Base-by-base conservation (phyloP, 2,329 filamentous ascomycete species). In the Peltaster fructicola region DNA sequence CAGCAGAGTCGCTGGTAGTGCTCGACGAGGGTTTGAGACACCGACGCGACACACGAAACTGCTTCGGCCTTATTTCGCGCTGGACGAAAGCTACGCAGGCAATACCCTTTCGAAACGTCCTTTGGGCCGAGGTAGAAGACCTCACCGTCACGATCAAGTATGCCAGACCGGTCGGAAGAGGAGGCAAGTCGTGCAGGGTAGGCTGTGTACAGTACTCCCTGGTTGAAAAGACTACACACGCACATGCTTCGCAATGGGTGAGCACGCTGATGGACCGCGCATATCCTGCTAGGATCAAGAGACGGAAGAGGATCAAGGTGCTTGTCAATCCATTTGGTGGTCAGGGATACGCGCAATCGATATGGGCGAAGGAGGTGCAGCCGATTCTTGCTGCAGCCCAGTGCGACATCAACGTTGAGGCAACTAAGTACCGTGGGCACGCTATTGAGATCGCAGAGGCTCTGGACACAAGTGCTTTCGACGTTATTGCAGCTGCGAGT, bases 241-340 rank as follows among this genome's bases (percentile, higher is more conserved):
- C 56, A 21, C 51, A 61, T n/a, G 54, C 61, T 6, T 56, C 63
- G 23, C 39, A 47, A 29, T 93, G 80, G 70, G 55, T 72, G 17
- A 56, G 62, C 14, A 57, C 54, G 25, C 60, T 93, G 16, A 47
- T 91, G 11, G 56, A 69, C 17, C 62, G 63, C 22, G 70, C 84
- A 13, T 93, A 92, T 42, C 73, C 57, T 27, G 55, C 58, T 6
- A 65, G 76, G 2, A 36, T 34, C 22, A 68, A 75, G 41, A 64
- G 63, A 26, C 64, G 61, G 30, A 88, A 82, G 50, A 70, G 80
- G 22, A 72, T 88, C 34, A 91, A 88, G 48, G 72, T 95, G 8
- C 57, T 95, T 20, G 64, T 98, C 33, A 98, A 98, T 49, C 88
- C 88, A 0, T 76, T 84, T 40, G 80, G 82, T 8, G 88, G 88